Percentiles rank a stretch among this genome's conserved stretches.
phyloP scores from a whole-genome alignment of 2,329 filamentous ascomycete genomes.

The Fusarium fujikuroi region DNA sequence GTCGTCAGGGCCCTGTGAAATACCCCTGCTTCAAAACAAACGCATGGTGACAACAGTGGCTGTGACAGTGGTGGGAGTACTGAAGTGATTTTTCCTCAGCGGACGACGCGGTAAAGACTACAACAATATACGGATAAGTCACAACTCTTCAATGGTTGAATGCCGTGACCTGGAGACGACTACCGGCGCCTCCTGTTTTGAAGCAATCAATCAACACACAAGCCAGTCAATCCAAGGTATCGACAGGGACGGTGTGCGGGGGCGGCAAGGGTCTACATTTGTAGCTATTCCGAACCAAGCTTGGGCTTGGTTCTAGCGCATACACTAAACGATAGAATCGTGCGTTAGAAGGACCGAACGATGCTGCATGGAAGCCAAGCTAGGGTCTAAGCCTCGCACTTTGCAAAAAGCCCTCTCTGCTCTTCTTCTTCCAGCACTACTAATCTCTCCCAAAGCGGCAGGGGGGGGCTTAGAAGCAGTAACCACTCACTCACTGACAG shows the following conservation, averaged over 20 bases:
- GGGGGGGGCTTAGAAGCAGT: slow-evolving; percentile 21
- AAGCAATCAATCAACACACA: slow-evolving; percentile 20
- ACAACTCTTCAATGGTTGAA: slow-evolving; percentile 8
- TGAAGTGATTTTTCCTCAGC: not conserved
- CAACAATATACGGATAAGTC: not conserved
- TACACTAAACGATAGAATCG: slow-evolving; percentile 42
- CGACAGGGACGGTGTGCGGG: slow-evolving; percentile 39
- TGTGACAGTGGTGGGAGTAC: not conserved
- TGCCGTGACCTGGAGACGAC: slow-evolving; percentile 30
- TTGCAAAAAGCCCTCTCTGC: slow-evolving; percentile 42
- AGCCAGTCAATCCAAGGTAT: slow-evolving; percentile 24
- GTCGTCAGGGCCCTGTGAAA: slow-evolving; percentile 7
- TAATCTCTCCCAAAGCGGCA: slow-evolving; percentile 23
- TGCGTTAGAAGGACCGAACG: slow-evolving; percentile 47
- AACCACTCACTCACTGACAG: slow-evolving; percentile 25
- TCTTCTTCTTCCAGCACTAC: slow-evolving; percentile 9
- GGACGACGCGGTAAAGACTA: slow-evolving; percentile 6
- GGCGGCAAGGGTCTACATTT: slow-evolving; percentile 31
- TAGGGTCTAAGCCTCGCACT: slow-evolving; percentile 44
- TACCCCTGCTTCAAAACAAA: slow-evolving; percentile 13
- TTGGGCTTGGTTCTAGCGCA: slow-evolving; percentile 28
- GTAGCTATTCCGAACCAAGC: slow-evolving; percentile 37
- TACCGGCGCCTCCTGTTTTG: slow-evolving; percentile 29
- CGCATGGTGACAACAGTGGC: slow-evolving; percentile 19
- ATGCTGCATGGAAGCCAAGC: slow-evolving; percentile 43